Conservation (phyloP, 768 basidiomycete genomes). For the Panaeolus papilionaceus region DNA sequence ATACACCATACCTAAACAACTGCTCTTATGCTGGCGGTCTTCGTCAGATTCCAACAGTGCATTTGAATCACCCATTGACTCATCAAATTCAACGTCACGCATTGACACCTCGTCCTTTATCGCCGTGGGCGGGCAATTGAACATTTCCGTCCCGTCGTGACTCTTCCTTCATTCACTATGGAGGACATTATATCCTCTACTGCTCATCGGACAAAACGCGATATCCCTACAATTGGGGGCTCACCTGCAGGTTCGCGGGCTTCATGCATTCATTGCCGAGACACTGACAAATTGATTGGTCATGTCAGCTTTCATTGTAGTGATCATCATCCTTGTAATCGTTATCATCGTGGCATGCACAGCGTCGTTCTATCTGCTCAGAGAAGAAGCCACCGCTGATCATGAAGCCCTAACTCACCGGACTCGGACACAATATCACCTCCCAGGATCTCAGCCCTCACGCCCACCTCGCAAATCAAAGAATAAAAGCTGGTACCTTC, state of each 20-base stretch:
- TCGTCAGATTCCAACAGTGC: not conserved
- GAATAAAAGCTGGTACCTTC: constrained; percentile 25
- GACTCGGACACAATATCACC: constrained; percentile 26
- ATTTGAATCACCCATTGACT: not conserved
- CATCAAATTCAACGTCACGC: not conserved
- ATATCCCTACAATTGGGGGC: constrained; percentile 54
- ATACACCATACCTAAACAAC: not conserved
- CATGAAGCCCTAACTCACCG: constrained; percentile 40
- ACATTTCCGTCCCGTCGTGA: not conserved
- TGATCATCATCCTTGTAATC: constrained; percentile 60
- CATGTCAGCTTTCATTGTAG: constrained; percentile 59
- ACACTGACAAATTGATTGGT: constrained; percentile 3
- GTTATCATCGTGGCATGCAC: constrained; percentile 59
- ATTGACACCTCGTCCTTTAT: constrained; percentile 4
- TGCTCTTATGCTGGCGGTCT: not conserved
- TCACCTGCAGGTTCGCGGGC: constrained; percentile 51
- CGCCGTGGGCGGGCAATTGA: constrained; percentile 1
- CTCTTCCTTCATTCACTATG: not conserved
- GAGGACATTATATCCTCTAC: not conserved
- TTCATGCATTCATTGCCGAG: not conserved
- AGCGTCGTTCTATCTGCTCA: constrained; percentile 63
- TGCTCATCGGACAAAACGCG: constrained; percentile 32
- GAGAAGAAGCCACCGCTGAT: constrained; percentile 50
- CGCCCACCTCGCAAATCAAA: constrained; percentile 17
- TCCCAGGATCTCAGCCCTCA: constrained; percentile 15